Evolutionary conservation across 345 rosid species (phyloP).

Genomic region (Brassica rapa): DNA sequence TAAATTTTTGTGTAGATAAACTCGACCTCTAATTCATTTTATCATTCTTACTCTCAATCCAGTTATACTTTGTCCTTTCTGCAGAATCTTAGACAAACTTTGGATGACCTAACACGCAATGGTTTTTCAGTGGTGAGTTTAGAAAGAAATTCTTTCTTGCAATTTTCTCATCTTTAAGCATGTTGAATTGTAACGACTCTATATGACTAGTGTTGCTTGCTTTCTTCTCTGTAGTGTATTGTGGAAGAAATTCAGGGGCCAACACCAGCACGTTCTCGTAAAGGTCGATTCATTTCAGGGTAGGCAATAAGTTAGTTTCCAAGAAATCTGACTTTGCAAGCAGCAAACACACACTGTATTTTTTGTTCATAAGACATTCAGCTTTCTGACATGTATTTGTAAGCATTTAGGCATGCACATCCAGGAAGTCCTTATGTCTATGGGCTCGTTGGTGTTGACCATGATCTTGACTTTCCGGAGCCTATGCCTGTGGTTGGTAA

Average conservation of each 20-base stretch:
- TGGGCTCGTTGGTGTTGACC: constrained; percentile 96
- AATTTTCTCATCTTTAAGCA: constrained; percentile 1
- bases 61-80: neutral
- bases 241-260: constrained; percentile 99
- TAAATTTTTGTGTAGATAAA: neutral
- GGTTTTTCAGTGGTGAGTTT: constrained; percentile 88
- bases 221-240: constrained; percentile 63
- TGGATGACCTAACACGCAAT: constrained; percentile 87
- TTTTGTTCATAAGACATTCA: neutral
- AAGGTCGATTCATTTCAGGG: constrained; percentile 97
- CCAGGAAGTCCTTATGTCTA: constrained; percentile 98
- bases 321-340: neutral
- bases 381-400: constrained; percentile 48
- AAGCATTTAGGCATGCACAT: constrained; percentile 88
- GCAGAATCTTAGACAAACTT: constrained; percentile 98
- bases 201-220: neutral
- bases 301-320: constrained; percentile 4
- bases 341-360: neutral
- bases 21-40: neutral
- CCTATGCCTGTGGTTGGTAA: constrained; percentile 97
- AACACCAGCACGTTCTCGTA: constrained; percentile 89
- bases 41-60: neutral
- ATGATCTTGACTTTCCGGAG: constrained; percentile 97
- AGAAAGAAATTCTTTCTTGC: neutral
- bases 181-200: neutral